Evolutionary conservation across 2,329 filamentous ascomycete species (phyloP).

Genomic region (Fusarium pseudograminearum): DNA sequence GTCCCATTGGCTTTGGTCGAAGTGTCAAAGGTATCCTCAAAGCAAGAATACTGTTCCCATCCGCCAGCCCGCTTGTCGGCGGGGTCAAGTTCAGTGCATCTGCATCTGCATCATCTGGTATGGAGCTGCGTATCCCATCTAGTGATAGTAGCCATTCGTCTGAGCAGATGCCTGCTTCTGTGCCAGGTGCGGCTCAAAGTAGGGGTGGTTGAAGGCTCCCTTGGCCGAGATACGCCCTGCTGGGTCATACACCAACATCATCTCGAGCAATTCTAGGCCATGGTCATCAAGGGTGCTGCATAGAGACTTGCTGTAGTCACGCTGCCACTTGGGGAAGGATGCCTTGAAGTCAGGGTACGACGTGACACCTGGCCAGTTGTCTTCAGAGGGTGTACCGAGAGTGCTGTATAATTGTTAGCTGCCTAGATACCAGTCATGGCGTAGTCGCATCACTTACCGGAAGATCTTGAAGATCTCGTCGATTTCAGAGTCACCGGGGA

Average conservation of each 20-base stretch:
- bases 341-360: slow-evolving; percentile 94
- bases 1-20: slow-evolving; percentile 7
- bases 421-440: neutral
- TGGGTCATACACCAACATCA: slow-evolving; percentile 87
- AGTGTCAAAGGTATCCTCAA: slow-evolving; percentile 25
- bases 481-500: slow-evolving; percentile 84
- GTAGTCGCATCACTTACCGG: slow-evolving; percentile 66
- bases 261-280: slow-evolving; percentile 75
- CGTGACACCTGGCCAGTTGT: slow-evolving; percentile 90
- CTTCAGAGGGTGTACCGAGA: slow-evolving; percentile 85
- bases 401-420: slow-evolving; percentile 60
- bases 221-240: slow-evolving; percentile 90
- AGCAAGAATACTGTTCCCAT: slow-evolving; percentile 22
- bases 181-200: slow-evolving; percentile 69
- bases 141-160: slow-evolving; percentile 54
- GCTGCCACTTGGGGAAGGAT: slow-evolving; percentile 91
- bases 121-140: slow-evolving; percentile 47
- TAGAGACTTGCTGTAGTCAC: slow-evolving; percentile 73
- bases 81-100: slow-evolving; percentile 29
- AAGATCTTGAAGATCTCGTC: slow-evolving; percentile 69
- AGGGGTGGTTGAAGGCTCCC: slow-evolving; percentile 85
- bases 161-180: slow-evolving; percentile 49
- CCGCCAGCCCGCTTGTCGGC: slow-evolving; percentile 3
- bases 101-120: slow-evolving; percentile 41
- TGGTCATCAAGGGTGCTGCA: slow-evolving; percentile 79